Conservation (phyloP, 352 stramenopile genomes). For the Phytophthora agathidicida region DNA sequence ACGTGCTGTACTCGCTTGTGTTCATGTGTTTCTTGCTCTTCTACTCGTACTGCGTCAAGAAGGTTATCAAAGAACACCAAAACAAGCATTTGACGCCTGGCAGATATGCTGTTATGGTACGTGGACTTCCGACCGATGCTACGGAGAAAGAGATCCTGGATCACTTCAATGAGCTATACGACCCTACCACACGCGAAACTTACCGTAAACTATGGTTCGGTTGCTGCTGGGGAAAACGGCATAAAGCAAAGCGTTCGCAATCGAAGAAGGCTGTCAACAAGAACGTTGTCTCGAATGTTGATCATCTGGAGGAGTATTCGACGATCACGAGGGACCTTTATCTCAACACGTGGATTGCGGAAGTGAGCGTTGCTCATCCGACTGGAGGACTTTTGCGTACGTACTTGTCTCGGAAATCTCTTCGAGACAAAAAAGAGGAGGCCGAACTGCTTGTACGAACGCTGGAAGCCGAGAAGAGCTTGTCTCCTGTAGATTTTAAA, state of each 20-base stretch:
- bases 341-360: conserved; percentile 78
- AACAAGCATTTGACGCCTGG: conserved; percentile 56
- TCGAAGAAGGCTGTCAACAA: conserved; percentile 45
- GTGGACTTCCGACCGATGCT: conserved; percentile 35
- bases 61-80: conserved; percentile 40
- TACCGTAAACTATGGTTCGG: conserved; percentile 58
- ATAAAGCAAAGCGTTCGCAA: conserved; percentile 43
- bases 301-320: conserved; percentile 55
- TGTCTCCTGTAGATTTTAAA: conserved; percentile 21
- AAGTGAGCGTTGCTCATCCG: conserved; percentile 78
- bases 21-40: conserved; percentile 48
- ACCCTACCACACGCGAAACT: conserved; percentile 64
- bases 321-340: conserved; percentile 66
- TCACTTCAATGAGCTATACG: conserved; percentile 78
- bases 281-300: conserved; percentile 61
- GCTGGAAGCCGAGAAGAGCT: conserved; percentile 51
- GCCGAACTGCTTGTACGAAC: conserved; percentile 33
- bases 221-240: conserved; percentile 61
- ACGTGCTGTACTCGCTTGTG: conserved; percentile 48
- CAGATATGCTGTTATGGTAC: conserved; percentile 59
- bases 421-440: conserved; percentile 54
- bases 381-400: conserved; percentile 73
- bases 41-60: conserved; percentile 35
- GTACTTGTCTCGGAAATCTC: conserved; percentile 64
- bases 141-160: conserved; percentile 70